phyloP scores from a whole-genome alignment of 371 early-diverging fungal species.

The Haplosporangium sp. region DNA sequence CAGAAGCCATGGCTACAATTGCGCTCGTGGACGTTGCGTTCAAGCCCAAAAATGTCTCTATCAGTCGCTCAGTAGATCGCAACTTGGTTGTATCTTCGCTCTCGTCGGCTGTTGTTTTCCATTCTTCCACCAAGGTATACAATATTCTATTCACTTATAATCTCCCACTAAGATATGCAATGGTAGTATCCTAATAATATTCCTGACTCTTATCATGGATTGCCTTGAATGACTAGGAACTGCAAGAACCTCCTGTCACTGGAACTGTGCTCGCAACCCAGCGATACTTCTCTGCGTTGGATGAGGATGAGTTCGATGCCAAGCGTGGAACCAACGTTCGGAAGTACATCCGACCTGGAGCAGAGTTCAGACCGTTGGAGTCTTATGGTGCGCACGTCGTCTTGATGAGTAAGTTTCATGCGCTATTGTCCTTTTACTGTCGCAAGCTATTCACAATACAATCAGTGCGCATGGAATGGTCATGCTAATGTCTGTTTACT shows the following conservation, averaged over 20 bases:
- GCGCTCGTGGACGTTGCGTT: conserved; percentile 61
- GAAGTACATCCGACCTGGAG: conserved; percentile 22
- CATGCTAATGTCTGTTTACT: not conserved
- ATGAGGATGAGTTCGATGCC: conserved; percentile 26
- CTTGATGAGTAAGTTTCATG: conserved; percentile 40
- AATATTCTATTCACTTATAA: not conserved
- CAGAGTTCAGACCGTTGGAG: conserved; percentile 22
- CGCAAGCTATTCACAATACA: too few species aligned
- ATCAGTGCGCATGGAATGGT: too few species aligned
- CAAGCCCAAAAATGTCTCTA: conserved; percentile 25
- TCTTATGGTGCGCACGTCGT: conserved; percentile 45
- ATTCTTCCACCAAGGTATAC: conserved; percentile 50
- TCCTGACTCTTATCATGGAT: not conserved
- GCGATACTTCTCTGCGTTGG: conserved; percentile 25
- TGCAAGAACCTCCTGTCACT: conserved; percentile 10
- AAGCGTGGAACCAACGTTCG: conserved; percentile 25
- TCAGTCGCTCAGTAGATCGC: conserved; percentile 33
- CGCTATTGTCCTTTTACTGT: too few species aligned
- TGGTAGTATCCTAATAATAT: too few species aligned
- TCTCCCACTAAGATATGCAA: not conserved
- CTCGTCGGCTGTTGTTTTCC: conserved; percentile 60
- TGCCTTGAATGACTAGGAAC: conserved; percentile 8
- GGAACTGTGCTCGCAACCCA: conserved; percentile 43
- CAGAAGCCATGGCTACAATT: conserved; percentile 58
- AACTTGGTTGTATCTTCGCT: conserved; percentile 39